Evolutionary conservation across 306 rosid genomes (phyloP).

Genomic region (Neltuma alba): DNA sequence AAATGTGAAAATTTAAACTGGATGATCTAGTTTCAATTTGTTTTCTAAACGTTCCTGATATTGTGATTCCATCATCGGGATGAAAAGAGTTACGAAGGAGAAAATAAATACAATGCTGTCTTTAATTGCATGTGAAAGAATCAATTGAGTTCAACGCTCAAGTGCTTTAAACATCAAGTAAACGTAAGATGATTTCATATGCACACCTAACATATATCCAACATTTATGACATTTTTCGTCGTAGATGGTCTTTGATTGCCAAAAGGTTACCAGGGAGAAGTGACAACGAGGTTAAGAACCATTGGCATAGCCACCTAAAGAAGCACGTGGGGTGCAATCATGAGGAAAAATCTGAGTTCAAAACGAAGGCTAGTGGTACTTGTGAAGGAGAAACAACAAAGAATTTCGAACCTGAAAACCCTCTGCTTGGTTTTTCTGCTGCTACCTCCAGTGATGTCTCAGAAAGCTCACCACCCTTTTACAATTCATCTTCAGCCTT

Average conservation of each 20-base stretch:
- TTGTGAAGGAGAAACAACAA: too few species aligned
- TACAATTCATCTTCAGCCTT: constrained; percentile 12
- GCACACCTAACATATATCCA: background rate
- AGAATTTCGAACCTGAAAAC: too few species aligned
- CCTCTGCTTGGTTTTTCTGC: background rate
- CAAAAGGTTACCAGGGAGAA: too few species aligned
- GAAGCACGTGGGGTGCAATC: too few species aligned
- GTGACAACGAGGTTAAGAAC: too few species aligned
- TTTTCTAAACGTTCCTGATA: background rate
- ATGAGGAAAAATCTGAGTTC: too few species aligned
- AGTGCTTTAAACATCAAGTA: background rate
- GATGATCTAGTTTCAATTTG: background rate
- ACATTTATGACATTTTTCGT: too few species aligned
- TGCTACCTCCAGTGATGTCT: constrained; percentile 8
- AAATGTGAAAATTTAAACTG: background rate
- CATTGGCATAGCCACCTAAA: too few species aligned
- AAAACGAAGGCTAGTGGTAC: too few species aligned
- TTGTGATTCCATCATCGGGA: background rate
- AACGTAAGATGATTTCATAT: background rate
- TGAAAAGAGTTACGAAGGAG: background rate
- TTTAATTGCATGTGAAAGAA: background rate
- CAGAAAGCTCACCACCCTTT: constrained; percentile 46
- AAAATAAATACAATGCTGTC: background rate
- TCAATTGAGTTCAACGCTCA: background rate
- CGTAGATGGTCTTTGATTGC: too few species aligned